Percentiles rank a stretch among this genome's conserved stretches.
Evolutionary conservation across 148 eudicot genomes (phyloP).

Genomic region (Rhododendron ovatum): DNA sequence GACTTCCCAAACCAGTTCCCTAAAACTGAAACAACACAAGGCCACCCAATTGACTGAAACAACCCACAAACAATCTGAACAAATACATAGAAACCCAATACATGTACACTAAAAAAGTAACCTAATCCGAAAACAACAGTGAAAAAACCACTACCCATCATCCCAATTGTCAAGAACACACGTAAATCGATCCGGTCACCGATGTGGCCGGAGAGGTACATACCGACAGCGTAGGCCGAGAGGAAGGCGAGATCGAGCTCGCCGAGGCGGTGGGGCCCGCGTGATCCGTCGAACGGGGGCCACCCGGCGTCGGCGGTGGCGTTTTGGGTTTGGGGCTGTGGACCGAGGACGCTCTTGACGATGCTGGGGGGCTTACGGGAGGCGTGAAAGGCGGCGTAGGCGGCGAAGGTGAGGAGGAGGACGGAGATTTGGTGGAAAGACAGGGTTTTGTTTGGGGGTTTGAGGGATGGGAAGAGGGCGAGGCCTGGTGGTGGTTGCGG

Average conservation of each 20-base stretch:
- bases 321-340: slow-evolving; percentile 28
- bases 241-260: slow-evolving; percentile 93
- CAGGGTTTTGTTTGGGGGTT: slow-evolving; percentile 30
- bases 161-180: slow-evolving; percentile 59
- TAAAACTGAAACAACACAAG: slow-evolving; percentile 84
- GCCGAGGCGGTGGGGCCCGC: slow-evolving; percentile 83
- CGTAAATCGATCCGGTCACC: slow-evolving; percentile 77
- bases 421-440: slow-evolving; percentile 51
- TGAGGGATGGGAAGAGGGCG: slow-evolving; percentile 35
- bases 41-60: slow-evolving; percentile 96
- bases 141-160: slow-evolving; percentile 71
- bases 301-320: slow-evolving; percentile 46
- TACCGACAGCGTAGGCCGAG: slow-evolving; percentile 66
- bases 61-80: slow-evolving; percentile 75
- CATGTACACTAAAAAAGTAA: slow-evolving; percentile 60
- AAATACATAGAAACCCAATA: slow-evolving; percentile 41
- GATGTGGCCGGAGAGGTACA: slow-evolving; percentile 84
- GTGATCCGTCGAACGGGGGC: slow-evolving; percentile 74
- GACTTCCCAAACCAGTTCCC: slow-evolving; percentile 89
- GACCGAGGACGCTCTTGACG: slow-evolving; percentile 70
- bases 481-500: slow-evolving; percentile 44
- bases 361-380: slow-evolving; percentile 98
- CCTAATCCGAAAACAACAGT: slow-evolving; percentile 74
- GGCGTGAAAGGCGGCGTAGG: slow-evolving; percentile 89
- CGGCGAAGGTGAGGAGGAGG: slow-evolving; percentile 68